Evolutionary conservation across 305 asterid species (phyloP).

Genomic region (Salvia sclarea): DNA sequence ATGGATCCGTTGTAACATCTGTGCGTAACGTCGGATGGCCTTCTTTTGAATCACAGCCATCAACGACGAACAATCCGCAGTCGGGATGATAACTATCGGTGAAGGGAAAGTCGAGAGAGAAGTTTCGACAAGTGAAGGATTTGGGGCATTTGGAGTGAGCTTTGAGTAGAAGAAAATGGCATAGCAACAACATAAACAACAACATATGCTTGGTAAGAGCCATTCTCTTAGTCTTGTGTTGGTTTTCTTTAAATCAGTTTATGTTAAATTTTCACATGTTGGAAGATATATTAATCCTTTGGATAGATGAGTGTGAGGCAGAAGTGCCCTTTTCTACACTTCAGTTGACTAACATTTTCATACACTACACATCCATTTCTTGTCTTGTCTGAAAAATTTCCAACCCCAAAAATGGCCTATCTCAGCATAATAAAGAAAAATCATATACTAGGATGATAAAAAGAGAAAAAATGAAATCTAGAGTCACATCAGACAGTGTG

Average conservation of each 20-base stretch:
- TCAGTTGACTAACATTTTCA: not conserved
- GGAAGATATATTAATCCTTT: not conserved
- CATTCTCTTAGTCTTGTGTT: not conserved
- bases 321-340: not conserved
- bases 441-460: not conserved
- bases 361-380: not conserved
- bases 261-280: not conserved
- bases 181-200: constrained; percentile 25
- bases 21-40: constrained; percentile 26
- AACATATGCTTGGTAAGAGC: not conserved
- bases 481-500: no score
- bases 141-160: constrained; percentile 35
- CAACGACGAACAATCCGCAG: constrained; percentile 48
- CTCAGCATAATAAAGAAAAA: no score
- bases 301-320: not conserved
- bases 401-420: not conserved
- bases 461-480: not conserved
- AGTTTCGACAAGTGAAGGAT: constrained; percentile 35
- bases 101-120: constrained; percentile 42
- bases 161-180: constrained; percentile 1
- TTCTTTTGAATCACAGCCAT: not conserved
- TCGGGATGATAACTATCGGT: not conserved
- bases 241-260: not conserved
- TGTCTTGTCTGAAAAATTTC: not conserved
- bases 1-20: not conserved